Evolutionary conservation across 345 rosid genomes (phyloP), one percentile per base, ranked within the genome.

Genomic region (Cardamine occulta): DNA sequence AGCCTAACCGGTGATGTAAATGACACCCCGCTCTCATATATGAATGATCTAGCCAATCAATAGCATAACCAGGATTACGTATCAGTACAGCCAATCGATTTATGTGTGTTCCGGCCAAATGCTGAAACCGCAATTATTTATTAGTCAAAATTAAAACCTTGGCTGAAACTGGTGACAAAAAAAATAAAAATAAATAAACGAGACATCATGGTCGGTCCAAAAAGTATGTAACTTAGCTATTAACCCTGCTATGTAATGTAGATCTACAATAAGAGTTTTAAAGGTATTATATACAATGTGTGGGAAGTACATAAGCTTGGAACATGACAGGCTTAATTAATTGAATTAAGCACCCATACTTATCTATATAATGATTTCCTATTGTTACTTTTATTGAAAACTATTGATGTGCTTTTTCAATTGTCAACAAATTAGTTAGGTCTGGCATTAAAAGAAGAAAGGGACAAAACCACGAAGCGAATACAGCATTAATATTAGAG

Each of bases 381-480:
- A 15, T 45, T n/a, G 49, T 45, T 15, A 45, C 19, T 47, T 19
- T 12, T 5, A 32, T 21, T 14, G 4, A 19, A 24, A 42, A 42
- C 42, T 45, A 60, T 12, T 15, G 13, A 26, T n/a, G n/a, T 23
- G 8, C 34, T 51, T 52, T 52, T 75, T 31, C 37, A 12, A 68
- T 51, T 52, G 74, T 68, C 49, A 68, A 68, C 74, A 53, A 61
- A 61, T 8, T 68, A 40, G 74, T 76, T 76, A 76, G 79, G 79
- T 76, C 53, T 61, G 70, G 79, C 57, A 51, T 40, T 52, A 61
- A 76, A 76, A 61, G 74, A 53, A 23, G 63, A 68, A 68, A 61
- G 57, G 24, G 70, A 68, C 74, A 75, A 59, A 68, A 76, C 61
- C 49, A 75, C 63, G n/a, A 51, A 59, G 47, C 8, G 28, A 37